phyloP scores from a whole-genome alignment of 2,329 filamentous ascomycete genomes.

The Zalaria sp. region DNA sequence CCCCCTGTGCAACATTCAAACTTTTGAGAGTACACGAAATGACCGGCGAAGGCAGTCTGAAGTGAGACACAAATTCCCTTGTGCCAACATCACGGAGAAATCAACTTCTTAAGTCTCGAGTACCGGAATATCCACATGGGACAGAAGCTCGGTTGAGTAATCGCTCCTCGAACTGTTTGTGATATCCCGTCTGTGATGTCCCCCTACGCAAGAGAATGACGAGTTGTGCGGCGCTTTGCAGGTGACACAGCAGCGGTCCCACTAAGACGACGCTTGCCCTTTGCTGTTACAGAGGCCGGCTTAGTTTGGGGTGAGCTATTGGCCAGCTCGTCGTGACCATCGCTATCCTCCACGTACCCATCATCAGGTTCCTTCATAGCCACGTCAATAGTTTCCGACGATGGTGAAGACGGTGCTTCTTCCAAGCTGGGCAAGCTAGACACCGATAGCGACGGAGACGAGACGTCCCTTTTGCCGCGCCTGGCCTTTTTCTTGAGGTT shows the following conservation, averaged over 20 bases:
- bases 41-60: not conserved
- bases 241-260: not conserved
- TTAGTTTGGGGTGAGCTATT: not conserved
- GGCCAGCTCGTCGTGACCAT: not conserved
- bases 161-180: not conserved
- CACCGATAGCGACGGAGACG: too few relatives aligned
- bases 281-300: not conserved
- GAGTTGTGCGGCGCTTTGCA: not conserved
- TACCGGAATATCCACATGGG: not conserved
- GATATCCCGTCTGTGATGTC: not conserved
- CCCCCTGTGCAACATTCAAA: too few relatives aligned
- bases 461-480: too few relatives aligned
- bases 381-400: not conserved
- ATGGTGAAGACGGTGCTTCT: not conserved
- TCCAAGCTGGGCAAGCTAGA: too few relatives aligned
- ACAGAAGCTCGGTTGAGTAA: not conserved
- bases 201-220: not conserved
- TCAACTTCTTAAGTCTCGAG: not conserved
- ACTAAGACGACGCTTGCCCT: not conserved
- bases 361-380: not conserved
- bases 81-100: not conserved
- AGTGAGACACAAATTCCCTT: not conserved
- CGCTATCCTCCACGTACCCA: not conserved
- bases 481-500: not conserved
- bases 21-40: not conserved